Conservation (phyloP, 2,329 filamentous ascomycete species). For the Talaromyces islandicus region DNA sequence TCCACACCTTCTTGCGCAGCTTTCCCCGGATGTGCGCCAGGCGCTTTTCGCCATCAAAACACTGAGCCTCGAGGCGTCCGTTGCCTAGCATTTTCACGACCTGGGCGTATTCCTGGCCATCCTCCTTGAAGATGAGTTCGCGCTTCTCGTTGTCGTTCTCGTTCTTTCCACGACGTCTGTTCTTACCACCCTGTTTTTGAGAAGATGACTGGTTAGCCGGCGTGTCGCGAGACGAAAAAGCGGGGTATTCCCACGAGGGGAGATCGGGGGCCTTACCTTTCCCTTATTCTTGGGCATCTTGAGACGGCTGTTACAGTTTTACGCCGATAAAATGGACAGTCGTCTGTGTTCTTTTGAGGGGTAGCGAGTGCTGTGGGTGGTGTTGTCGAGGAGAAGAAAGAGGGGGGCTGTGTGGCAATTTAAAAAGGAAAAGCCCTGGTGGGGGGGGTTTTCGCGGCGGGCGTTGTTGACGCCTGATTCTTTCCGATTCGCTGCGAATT, state of each 20-base stretch:
- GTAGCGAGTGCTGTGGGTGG: constrained; percentile 15
- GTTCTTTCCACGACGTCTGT: constrained; percentile 97
- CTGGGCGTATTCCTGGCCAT: constrained; percentile 87
- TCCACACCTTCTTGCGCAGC: constrained; percentile 99
- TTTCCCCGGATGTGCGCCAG: constrained; percentile 87
- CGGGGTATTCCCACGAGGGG: constrained; percentile 16
- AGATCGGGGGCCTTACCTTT: constrained; percentile 62
- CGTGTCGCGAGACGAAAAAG: constrained; percentile 15
- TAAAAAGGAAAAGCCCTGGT: constrained; percentile 16
- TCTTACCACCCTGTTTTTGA: constrained; percentile 82
- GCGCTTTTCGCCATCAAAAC: constrained; percentile 89
- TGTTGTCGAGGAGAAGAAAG: constrained; percentile 15
- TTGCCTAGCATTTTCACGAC: constrained; percentile 95
- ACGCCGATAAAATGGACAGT: not conserved
- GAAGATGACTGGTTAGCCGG: constrained; percentile 7
- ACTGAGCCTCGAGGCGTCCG: constrained; percentile 85
- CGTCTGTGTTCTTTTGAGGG: not conserved
- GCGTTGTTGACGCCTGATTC: constrained; percentile 8
- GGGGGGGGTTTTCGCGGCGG: not conserved
- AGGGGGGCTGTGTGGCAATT: constrained; percentile 18
- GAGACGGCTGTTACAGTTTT: constrained; percentile 15
- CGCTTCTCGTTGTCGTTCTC: constrained; percentile 99
- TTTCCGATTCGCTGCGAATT: constrained; percentile 13
- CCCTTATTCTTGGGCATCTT: constrained; percentile 99
- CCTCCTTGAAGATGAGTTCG: constrained; percentile 97